phyloP scores from a whole-genome alignment of 139 green algal species.

The Ettlia oleoabundans region DNA sequence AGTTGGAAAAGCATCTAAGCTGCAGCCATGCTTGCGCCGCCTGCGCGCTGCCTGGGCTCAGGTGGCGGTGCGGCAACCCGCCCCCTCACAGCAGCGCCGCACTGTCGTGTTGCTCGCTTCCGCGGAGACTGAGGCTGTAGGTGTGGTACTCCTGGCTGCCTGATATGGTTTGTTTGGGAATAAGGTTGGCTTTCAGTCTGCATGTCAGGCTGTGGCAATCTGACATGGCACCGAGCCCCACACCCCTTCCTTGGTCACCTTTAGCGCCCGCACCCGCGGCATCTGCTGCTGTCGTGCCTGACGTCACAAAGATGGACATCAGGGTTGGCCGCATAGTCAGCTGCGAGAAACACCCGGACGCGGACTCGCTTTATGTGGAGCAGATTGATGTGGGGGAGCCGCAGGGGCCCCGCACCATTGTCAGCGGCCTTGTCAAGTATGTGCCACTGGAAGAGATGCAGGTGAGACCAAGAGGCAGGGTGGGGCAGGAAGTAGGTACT shows the following conservation, averaged over 20 bases:
- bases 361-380: conserved; percentile 94
- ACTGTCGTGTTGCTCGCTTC: background rate
- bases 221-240: no score
- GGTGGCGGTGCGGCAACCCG: background rate
- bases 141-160: background rate
- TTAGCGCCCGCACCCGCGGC: no score
- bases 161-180: no score
- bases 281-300: conserved; percentile 8
- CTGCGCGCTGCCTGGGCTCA: background rate
- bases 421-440: conserved; percentile 94
- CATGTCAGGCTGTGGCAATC: no score
- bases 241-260: no score
- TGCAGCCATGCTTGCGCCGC: background rate
- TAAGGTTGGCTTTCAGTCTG: no score
- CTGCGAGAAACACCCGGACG: conserved; percentile 81
- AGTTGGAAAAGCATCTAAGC: background rate
- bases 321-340: conserved; percentile 85
- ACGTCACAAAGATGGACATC: conserved; percentile 61
- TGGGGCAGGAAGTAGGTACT: no score
- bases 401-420: conserved; percentile 77
- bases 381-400: conserved; percentile 93
- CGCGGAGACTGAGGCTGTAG: conserved; percentile 15
- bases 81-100: background rate
- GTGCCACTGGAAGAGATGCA: conserved; percentile 85
- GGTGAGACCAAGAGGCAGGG: no score